Percentiles rank a stretch among this genome's conserved stretches.
phyloP scores from a whole-genome alignment of 2,329 filamentous ascomycete species.

The Trichoderma semiorbis region DNA sequence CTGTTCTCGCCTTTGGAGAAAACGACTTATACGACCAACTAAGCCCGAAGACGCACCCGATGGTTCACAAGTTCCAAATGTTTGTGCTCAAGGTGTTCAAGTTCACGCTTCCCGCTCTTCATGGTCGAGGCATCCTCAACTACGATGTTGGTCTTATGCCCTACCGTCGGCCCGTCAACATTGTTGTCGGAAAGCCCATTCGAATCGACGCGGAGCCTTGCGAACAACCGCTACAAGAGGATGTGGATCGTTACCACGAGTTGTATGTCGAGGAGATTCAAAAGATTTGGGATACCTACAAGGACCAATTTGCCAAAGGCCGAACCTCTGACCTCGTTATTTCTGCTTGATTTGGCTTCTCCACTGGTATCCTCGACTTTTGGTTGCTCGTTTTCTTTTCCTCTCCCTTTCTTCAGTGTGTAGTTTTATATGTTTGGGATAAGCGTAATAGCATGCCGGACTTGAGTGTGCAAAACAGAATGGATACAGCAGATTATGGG shows the following conservation, averaged over 20 bases:
- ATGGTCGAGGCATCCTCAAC: slow-evolving; percentile 91
- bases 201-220: slow-evolving; percentile 56
- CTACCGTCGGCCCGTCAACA: slow-evolving; percentile 80
- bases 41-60: slow-evolving; percentile 69
- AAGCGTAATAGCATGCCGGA: neutral
- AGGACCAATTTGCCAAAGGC: slow-evolving; percentile 66
- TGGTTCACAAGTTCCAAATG: slow-evolving; percentile 78
- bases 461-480: neutral
- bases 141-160: slow-evolving; percentile 97
- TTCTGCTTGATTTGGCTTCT: neutral
- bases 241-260: slow-evolving; percentile 76
- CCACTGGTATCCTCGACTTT: neutral
- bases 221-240: slow-evolving; percentile 63
- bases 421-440: neutral
- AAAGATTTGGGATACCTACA: slow-evolving; percentile 72
- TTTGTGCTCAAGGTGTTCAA: slow-evolving; percentile 81
- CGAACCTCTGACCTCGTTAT: slow-evolving; percentile 57
- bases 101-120: slow-evolving; percentile 87
- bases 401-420: neutral
- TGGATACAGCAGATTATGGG: neutral
- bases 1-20: slow-evolving; percentile 89
- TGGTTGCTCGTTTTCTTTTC: neutral
- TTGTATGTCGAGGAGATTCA: slow-evolving; percentile 73
- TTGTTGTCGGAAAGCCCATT: slow-evolving; percentile 84
- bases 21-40: slow-evolving; percentile 95